These are phyloP conservation scores for Talaromyces marneffei DNA, from an alignment of 2,329 filamentous ascomycete genomes.

Conservation along the genomic window DNA sequence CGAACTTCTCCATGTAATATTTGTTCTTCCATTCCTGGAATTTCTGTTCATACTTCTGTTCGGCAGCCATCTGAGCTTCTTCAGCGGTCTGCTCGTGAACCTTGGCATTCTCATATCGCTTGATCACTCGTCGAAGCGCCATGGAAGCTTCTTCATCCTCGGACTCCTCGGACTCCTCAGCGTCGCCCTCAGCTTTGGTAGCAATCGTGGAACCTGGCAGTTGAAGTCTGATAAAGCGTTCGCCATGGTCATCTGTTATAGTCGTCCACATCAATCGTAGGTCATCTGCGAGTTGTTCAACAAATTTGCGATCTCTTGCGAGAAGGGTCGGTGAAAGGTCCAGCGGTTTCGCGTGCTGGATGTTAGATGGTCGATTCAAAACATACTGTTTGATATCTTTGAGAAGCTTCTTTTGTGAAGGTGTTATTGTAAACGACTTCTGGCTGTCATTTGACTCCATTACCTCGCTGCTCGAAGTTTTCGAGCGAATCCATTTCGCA, in stretches of 20 bases:
- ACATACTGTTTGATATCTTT: constrained; percentile 76
- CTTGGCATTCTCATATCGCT: constrained; percentile 83
- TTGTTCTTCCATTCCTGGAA: constrained; percentile 91
- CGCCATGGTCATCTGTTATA: constrained; percentile 57
- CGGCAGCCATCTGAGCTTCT: constrained; percentile 70
- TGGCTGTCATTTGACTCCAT: constrained; percentile 52
- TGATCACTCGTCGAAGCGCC: constrained; percentile 78
- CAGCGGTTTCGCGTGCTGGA: constrained; percentile 48
- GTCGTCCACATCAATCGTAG: constrained; percentile 62
- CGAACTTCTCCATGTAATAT: constrained; percentile 87
- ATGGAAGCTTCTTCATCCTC: constrained; percentile 79
- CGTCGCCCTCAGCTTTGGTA: constrained; percentile 29
- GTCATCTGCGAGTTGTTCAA: constrained; percentile 74
- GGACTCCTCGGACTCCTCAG: constrained; percentile 61
- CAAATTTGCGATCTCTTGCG: constrained; percentile 85
- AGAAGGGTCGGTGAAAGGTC: constrained; percentile 68
- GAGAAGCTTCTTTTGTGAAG: constrained; percentile 75
- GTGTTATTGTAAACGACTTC: constrained; percentile 66
- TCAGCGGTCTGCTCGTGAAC: constrained; percentile 73
- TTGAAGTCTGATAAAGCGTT: constrained; percentile 60
- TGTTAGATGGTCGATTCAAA: constrained; percentile 56
- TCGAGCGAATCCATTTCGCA: constrained; percentile 85
- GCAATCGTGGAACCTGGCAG: constrained; percentile 50
- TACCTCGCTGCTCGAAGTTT: constrained; percentile 66
- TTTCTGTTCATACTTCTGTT: constrained; percentile 82